Base-by-base conservation (phyloP, 371 early-diverging fungal genomes). In the Sporodiniella umbellata region DNA sequence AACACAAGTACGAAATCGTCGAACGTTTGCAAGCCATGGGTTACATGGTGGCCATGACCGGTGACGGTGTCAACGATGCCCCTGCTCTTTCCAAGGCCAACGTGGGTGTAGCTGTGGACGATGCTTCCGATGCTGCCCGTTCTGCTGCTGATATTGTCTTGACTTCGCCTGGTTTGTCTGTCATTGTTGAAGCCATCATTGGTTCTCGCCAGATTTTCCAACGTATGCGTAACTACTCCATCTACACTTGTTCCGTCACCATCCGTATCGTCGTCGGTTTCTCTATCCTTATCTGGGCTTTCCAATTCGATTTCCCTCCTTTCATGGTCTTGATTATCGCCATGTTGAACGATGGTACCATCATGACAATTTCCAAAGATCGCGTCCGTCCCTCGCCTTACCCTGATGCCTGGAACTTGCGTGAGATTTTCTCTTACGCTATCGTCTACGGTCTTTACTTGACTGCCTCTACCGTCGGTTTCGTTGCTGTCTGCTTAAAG, bases 61-160 rank as follows among this genome's bases (percentile, higher is more conserved):
- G 98, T 59, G 95, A 96, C 70, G 95, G 96, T 77, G 93, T 94
- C 46, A 96, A 95, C 72, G 98, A 96, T 72, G 92, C 94, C 7
- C 94, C 93, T 18, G 95, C 97, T 39, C 87, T 98, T 55, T 82
- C 83, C 64, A 86, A 86, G 78, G 89, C 89, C 53, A 85, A 88
- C 58, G 85, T 86, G 42, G 89, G 89, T 71, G 83, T 88, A 53
- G 89, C 89, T 48, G 91, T 95, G 65, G 90, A 80, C 42, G 86
- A 83, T 56, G 84, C 84, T 37, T 80, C 85, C 31, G 87, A 86
- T 62, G 87, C 86, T 44, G 87, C 89, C 33, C 85, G 86, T 53
- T 79, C 83, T 53, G 87, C 87, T 48, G 83, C 86, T 30, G 85
- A 85, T 66, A 87, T 87, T 51, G 88, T 89, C 44, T 77, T 89